A percentile compares a stretch with the other conserved stretches of the same genome.
Conservation (phyloP, 164 flowering plant genomes). For the Vitis amurensis region DNA sequence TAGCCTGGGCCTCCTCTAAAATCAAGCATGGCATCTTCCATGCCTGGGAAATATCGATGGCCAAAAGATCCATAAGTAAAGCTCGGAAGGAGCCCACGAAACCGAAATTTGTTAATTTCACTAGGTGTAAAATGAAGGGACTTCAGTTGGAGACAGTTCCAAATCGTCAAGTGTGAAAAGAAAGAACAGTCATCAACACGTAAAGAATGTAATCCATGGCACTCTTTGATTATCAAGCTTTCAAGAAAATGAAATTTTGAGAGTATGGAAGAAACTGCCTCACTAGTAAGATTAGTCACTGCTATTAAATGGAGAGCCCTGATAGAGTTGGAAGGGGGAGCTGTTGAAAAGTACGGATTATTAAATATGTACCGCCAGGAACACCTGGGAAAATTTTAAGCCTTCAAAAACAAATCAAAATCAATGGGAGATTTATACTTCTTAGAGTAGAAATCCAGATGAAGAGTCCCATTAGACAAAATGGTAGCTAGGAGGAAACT, state of each 20-base stretch:
- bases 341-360: background rate
- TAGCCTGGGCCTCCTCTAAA: background rate
- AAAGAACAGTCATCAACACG: conserved; percentile 3
- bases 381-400: accelerated
- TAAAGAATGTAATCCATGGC: conserved; percentile 20
- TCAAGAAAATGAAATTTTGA: conserved; percentile 19
- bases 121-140: conserved; percentile 12
- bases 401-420: too few species aligned
- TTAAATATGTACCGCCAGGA: accelerated
- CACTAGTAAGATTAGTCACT: conserved; percentile 17
- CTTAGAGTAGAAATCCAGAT: too few species aligned
- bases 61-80: too few species aligned
- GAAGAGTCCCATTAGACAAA: too few species aligned
- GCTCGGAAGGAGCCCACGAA: too few species aligned
- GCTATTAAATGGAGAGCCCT: conserved; percentile 17
- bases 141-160: conserved; percentile 17
- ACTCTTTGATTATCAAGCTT: conserved; percentile 17
- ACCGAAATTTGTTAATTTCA: conserved; percentile 16
- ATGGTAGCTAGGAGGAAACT: too few species aligned
- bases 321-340: conserved; percentile 12
- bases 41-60: too few species aligned
- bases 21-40: conserved; percentile 2
- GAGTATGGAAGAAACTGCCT: conserved; percentile 19
- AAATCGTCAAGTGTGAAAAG: conserved; percentile 17
- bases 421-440: background rate